phyloP scores from a whole-genome alignment of 2,329 filamentous ascomycete species.

The Verruconis gallopava region DNA sequence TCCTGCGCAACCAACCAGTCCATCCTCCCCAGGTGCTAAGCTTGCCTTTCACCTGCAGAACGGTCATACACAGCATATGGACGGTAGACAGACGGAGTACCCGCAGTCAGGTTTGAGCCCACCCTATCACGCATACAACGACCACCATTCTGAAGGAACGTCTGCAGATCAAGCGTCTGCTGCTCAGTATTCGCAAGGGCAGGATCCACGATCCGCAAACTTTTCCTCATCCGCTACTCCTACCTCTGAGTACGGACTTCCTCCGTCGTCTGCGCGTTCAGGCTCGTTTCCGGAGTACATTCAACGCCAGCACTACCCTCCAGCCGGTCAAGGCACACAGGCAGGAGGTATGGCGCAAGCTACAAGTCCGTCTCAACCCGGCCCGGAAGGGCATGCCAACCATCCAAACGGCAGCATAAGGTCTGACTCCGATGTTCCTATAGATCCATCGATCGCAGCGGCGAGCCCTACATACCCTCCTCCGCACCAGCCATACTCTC shows the following conservation, averaged over 20 bases:
- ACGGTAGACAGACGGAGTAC: slow-evolving; percentile 40
- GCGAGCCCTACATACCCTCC: slow-evolving; percentile 84
- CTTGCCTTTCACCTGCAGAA: slow-evolving; percentile 23
- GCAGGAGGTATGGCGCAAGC: slow-evolving; percentile 94
- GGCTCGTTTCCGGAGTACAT: slow-evolving; percentile 79
- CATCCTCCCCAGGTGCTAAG: slow-evolving; percentile 27
- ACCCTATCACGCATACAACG: slow-evolving; percentile 39
- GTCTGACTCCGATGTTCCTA: slow-evolving; percentile 94
- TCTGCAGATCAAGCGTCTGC: slow-evolving; percentile 84
- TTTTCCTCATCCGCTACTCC: slow-evolving; percentile 72
- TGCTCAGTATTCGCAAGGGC: slow-evolving; percentile 75
- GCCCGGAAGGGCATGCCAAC: slow-evolving; percentile 64
- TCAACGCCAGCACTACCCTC: slow-evolving; percentile 64
- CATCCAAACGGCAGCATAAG: slow-evolving; percentile 62
- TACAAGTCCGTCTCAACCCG: slow-evolving; percentile 93
- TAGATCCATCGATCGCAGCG: slow-evolving; percentile 97
- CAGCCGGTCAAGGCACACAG: slow-evolving; percentile 59
- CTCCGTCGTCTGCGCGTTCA: slow-evolving; percentile 63
- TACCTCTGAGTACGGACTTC: slow-evolving; percentile 77
- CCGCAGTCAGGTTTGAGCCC: slow-evolving; percentile 42
- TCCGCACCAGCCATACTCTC: slow-evolving; percentile 66
- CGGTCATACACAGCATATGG: slow-evolving; percentile 36
- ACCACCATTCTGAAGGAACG: slow-evolving; percentile 68
- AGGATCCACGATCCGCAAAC: slow-evolving; percentile 61
- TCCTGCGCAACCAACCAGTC: slow-evolving; percentile 26